phyloP scores from a whole-genome alignment of 768 basidiomycete genomes.

The Rhodosporidiobolus sp. region DNA sequence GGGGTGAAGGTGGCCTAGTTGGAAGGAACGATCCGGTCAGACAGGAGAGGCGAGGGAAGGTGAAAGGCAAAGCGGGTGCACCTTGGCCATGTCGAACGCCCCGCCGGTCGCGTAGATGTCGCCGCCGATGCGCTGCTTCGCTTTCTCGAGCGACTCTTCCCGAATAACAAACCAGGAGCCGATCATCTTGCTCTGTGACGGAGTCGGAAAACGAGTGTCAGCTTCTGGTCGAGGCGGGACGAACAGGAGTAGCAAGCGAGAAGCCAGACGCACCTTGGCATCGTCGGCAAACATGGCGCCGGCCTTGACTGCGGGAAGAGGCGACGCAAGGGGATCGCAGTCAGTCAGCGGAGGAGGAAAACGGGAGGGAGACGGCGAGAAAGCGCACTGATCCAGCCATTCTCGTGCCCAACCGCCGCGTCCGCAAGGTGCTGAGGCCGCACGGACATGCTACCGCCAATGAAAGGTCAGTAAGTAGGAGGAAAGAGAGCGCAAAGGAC shows the following conservation, averaged over 20 bases:
- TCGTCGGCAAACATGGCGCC: constrained; percentile 39
- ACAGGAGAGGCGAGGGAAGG: background rate
- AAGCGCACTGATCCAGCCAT: constrained; percentile 27
- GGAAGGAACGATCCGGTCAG: too few species aligned
- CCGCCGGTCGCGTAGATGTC: constrained; percentile 34
- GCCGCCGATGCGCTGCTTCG: constrained; percentile 10
- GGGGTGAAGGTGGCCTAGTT: constrained; percentile 26
- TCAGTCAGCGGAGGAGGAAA: too few species aligned
- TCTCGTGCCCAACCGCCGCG: constrained; percentile 10
- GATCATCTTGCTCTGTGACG: too few species aligned
- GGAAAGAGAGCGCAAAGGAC: background rate
- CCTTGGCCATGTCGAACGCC: constrained; percentile 34
- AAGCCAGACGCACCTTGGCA: background rate
- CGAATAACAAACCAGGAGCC: constrained; percentile 31
- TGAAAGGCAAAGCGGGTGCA: background rate
- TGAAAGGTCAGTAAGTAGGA: background rate
- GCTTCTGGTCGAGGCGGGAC: too few species aligned
- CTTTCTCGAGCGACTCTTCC: constrained; percentile 28
- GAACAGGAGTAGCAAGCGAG: too few species aligned
- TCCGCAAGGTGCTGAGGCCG: constrained; percentile 29
- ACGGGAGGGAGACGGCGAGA: background rate
- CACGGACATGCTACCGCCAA: constrained; percentile 12
- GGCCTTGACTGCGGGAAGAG: constrained; percentile 21
- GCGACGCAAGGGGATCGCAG: background rate
- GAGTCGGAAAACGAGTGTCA: too few species aligned